These are phyloP conservation scores for Hippophae tibetana DNA, from an alignment of 306 rosid genomes.

Conservation along the genomic window DNA sequence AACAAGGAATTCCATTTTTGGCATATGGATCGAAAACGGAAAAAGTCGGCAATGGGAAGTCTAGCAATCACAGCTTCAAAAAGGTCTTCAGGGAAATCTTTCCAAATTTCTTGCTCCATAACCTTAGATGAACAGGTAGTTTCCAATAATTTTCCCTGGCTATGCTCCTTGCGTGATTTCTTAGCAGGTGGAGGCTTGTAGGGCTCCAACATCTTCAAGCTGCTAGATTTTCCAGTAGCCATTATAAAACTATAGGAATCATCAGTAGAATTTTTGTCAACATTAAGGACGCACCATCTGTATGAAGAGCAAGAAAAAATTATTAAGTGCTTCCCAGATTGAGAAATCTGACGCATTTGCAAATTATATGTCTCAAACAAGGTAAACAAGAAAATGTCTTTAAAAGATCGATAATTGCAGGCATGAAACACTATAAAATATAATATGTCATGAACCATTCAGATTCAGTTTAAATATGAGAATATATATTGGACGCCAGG, in stretches of 20 bases:
- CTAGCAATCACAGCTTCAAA: conserved; percentile 75
- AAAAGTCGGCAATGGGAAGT: conserved; percentile 68
- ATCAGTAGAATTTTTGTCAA: conserved; percentile 51
- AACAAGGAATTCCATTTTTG: conserved; percentile 71
- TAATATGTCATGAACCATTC: no score
- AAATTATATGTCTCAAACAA: background rate
- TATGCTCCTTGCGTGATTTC: conserved; percentile 50
- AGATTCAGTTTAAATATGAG: no score
- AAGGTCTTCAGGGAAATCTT: conserved; percentile 79
- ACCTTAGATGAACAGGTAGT: conserved; percentile 36
- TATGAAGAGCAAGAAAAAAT: conserved; percentile 14
- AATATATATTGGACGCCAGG: no score
- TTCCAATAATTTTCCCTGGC: conserved; percentile 41
- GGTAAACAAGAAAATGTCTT: no score
- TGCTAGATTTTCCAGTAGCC: conserved; percentile 56
- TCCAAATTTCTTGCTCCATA: conserved; percentile 76
- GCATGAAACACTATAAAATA: no score
- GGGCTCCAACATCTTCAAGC: conserved; percentile 47
- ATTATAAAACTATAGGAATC: conserved; percentile 56
- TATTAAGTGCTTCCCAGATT: conserved; percentile 12
- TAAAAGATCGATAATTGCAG: no score
- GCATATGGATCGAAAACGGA: conserved; percentile 77
- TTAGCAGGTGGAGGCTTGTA: conserved; percentile 53
- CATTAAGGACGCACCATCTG: conserved; percentile 60
- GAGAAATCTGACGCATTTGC: conserved; percentile 1